phyloP scores from a whole-genome alignment of 2,329 filamentous ascomycete species.

The Fusarium tricinctum region DNA sequence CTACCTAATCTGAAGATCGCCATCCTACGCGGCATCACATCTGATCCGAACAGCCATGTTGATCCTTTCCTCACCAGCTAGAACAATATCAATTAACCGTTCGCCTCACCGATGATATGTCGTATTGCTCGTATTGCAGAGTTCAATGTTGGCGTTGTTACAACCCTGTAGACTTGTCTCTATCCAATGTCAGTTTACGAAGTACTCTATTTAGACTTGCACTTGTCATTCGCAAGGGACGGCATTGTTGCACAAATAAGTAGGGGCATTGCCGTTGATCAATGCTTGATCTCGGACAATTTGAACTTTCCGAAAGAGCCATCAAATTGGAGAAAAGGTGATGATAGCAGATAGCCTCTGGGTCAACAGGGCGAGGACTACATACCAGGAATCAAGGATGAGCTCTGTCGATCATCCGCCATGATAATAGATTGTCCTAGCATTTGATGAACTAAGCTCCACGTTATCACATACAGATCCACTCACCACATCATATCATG shows the following conservation, averaged over 20 bases:
- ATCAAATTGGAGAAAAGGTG: constrained; percentile 1
- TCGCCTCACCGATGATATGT: constrained; percentile 5
- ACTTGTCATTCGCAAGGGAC: background rate
- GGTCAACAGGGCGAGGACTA: constrained; percentile 14
- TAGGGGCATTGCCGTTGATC: constrained; percentile 1
- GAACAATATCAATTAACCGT: background rate
- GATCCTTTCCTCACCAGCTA: constrained; percentile 6
- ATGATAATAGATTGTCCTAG: constrained; percentile 24
- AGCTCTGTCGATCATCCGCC: constrained; percentile 23
- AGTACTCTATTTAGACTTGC: constrained; percentile 3
- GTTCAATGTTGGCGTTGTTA: constrained; percentile 7
- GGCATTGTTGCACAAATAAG: constrained; percentile 7
- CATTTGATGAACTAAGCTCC: constrained; percentile 13
- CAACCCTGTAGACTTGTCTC: constrained; percentile 1
- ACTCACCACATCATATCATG: constrained; percentile 35
- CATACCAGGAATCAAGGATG: constrained; percentile 15
- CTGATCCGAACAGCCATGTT: background rate
- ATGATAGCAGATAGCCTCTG: background rate
- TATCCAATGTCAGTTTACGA: constrained; percentile 11
- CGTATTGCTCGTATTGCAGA: constrained; percentile 16
- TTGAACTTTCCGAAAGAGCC: background rate
- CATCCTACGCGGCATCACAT: background rate
- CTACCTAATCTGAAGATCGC: constrained; percentile 8
- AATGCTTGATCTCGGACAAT: constrained; percentile 11
- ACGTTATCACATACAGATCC: constrained; percentile 19